phyloP scores from a whole-genome alignment of 2,329 filamentous ascomycete species.

The Penicillium digitatum region DNA sequence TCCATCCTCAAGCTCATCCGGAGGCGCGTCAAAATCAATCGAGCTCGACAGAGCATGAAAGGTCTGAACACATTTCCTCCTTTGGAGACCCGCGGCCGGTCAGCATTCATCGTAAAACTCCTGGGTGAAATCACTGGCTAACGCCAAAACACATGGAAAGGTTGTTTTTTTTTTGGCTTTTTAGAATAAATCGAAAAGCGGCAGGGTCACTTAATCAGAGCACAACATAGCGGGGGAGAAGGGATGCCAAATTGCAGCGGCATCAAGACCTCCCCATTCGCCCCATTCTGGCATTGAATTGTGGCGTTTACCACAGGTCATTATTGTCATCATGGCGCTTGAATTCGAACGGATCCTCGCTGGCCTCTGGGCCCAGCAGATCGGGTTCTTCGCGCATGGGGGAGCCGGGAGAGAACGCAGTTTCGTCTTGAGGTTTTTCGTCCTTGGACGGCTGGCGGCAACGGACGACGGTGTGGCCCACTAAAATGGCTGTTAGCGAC shows the following conservation, averaged over 20 bases:
- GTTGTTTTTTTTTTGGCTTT: too few relatives aligned
- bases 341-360: neutral
- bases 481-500: conserved; percentile 27
- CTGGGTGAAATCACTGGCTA: neutral
- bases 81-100: neutral
- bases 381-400: neutral
- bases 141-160: neutral
- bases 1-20: neutral
- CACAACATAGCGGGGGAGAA: neutral
- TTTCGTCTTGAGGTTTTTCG: neutral
- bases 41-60: neutral
- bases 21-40: neutral
- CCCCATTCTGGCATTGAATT: neutral
- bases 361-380: neutral
- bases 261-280: neutral
- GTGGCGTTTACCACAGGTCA: neutral
- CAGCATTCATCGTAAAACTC: neutral
- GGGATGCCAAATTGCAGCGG: neutral
- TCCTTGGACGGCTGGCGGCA: conserved; percentile 33
- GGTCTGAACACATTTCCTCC: neutral
- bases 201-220: neutral
- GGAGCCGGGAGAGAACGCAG: neutral
- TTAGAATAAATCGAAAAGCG: neutral
- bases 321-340: neutral
- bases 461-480: conserved; percentile 43